Base-by-base conservation (phyloP, 78 protist species). In the Isochrysis galbana region DNA sequence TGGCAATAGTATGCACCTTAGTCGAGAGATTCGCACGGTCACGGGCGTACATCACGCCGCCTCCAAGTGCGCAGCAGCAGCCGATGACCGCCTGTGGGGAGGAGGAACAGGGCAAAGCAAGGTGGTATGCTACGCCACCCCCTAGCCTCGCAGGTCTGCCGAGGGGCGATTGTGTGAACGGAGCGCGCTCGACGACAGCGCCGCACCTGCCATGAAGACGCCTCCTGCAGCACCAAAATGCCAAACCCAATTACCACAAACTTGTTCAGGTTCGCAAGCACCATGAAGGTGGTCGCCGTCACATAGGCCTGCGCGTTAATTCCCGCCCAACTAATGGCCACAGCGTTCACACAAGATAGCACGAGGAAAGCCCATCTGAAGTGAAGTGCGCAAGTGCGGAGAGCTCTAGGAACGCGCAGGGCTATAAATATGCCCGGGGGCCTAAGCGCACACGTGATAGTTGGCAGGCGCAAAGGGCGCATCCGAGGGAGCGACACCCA, bases 251-350 rank as follows among this genome's bases (percentile, higher is more conserved):
- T 29, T 46, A 80, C 88, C 26, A 44, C 88, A 25, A 80, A 44
- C 88, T 80, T 80, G 88, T 41, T 80, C 29, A 41, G n/a, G 25
- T 41, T 44, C 36, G 55, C 11, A 38, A 80, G 84, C 46, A 77
- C 82, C 88, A 80, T 80, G 38, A 80, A 80, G 23, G 88, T 80
- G 39, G 88, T 80, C 55, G 88, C 48, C 21, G 88, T 5, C 55
- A 80, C 88, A n/a, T 19, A 4, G 11, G 14, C 19, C 54, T 80
- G 88, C 41, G 32, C 11, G n/a, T 23, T 17, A 22, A 80, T 41
- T 0, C 88, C 88, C 55, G 88, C 54, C 2, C 19, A 80, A n/a
- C 55, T 44, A 19, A 80, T 80, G 5, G 39, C 55, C 5, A 41
- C 25, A 23, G n/a, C 88, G 34, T 5, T 29, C 29, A 80, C n/a